Evolutionary conservation across 2,329 filamentous ascomycete genomes (phyloP), one percentile per base, ranked within the genome.

Genomic region (Verticillium longisporum): DNA sequence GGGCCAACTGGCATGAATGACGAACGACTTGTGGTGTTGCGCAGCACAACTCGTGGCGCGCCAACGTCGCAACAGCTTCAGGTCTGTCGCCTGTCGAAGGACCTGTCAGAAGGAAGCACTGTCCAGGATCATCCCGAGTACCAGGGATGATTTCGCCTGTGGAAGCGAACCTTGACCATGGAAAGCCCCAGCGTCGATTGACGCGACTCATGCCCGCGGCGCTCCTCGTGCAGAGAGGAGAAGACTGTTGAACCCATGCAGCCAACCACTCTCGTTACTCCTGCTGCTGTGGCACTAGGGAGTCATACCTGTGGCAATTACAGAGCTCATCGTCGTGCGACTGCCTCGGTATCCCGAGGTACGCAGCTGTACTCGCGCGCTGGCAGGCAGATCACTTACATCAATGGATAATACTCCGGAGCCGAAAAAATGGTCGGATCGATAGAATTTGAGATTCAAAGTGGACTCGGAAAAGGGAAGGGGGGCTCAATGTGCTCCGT

Each of bases 231-330:
- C 45, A 13, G 62, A 65, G 26, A 4, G 4, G 26, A 26, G 26
- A 14, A 61, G 66, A 54, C 61, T 74, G 14, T 69, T 71, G 2
- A 63, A 68, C 37, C 65, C 65, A 66, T 5, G 65, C 67, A 1
- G 36, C 67, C 2, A 62, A 67, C 5, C 65, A 66, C 6, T 62
- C 73, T 26, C n/a, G 45, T 18, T 21, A 26, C 15, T 50, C 9
- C 3, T 3, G 6, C 13, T 9, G 10, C n/a, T 13, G n/a, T 18
- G 45, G 13, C n/a, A 50, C 45, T 26, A 50, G n/a, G 45, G 21
- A 10, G 45, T 50, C 15, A 10, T 50, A 21, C 9, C 18, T 21
- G 45, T 18, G 45, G 38, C 34, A 26, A 50, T 7, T 21, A 7
- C 45, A 26, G 21, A 26, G 6, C 45, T 21, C 45, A 50, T 10